phyloP scores from a whole-genome alignment of 2,329 filamentous ascomycete genomes.

The Amauroascus niger region DNA sequence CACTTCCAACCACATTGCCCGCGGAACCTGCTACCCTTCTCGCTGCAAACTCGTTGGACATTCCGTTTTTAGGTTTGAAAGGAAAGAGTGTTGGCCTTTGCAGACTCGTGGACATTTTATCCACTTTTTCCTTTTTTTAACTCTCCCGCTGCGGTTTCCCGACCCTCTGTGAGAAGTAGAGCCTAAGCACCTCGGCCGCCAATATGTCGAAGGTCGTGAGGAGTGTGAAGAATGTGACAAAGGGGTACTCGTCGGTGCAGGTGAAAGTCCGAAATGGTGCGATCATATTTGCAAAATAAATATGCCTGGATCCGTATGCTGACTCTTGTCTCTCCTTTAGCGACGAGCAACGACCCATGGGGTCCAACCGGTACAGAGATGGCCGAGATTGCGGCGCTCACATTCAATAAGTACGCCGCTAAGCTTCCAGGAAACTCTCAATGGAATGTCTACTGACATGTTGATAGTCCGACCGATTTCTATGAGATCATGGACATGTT shows the following conservation, averaged over 20 bases:
- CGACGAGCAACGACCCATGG: conserved; percentile 98
- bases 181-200: background rate
- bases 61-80: background rate
- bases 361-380: conserved; percentile 95
- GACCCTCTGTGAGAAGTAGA: background rate
- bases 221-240: conserved; percentile 98
- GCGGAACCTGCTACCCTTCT: background rate
- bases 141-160: background rate
- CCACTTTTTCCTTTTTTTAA: background rate
- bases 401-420: conserved; percentile 78
- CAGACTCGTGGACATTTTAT: background rate
- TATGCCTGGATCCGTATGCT: background rate
- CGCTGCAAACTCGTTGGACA: background rate
- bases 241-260: conserved; percentile 92
- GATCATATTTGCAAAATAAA: conserved; percentile 23
- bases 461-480: conserved; percentile 76
- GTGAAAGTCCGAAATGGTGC: conserved; percentile 96
- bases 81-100: background rate
- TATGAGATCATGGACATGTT: conserved; percentile 99
- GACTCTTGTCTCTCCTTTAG: conserved; percentile 44
- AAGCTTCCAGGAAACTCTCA: background rate
- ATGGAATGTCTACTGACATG: conserved; percentile 10
- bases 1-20: background rate
- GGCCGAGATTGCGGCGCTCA: conserved; percentile 96
- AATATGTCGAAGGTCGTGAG: conserved; percentile 92